Evolutionary conservation across 371 early-diverging fungal species (phyloP), one percentile per base, ranked within the genome.

Genomic region (Mortierella sp.): DNA sequence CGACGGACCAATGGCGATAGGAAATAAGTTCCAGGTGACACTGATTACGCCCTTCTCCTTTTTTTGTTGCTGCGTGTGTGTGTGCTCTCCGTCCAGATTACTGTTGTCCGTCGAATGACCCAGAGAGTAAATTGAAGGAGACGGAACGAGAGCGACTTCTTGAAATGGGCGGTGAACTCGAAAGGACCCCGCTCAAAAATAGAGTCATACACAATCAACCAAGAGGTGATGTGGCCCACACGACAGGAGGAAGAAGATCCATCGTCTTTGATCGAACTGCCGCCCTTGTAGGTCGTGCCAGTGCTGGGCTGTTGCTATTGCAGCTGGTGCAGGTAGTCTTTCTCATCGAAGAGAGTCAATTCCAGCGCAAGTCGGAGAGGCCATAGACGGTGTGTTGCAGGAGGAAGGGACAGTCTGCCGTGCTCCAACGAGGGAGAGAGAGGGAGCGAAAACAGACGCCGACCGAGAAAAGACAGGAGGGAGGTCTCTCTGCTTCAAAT

Each of bases 401-500:
- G 43, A 68, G 11, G 41, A 21, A 38, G 21, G 68, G 68, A 68
- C 5, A 38, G 68, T 41, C 38, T 68, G 68, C 68, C 68, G 68
- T 68, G 43, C 68, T 68, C 68, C 38, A 38, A 41, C 21, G 41
- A 51, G 21, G 49, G 51, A 48, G 56, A 56, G 56, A 27, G 68
- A 41, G 21, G 41, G 68, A 68, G 68, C 41, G 35, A 24, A 35
- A 68, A 41, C 68, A 65, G 68, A 68, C 43, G 43, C 68, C 24
- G 68, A 68, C 68, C 41, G 68, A 68, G 68, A 41, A 56, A 68
- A 24, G 41, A 68, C 38, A 60, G 63, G 63, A 41, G 24, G 24
- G 68, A 41, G 24, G 38, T 41, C 68, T 68, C 68, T 68, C 43
- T 68, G 68, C 68, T 68, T 68, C 24, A 76, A 91, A 89, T 82